Percentiles rank a stretch among this genome's conserved stretches.
phyloP scores from a whole-genome alignment of 768 basidiomycete genomes.

The Gautieria morchelliformis region DNA sequence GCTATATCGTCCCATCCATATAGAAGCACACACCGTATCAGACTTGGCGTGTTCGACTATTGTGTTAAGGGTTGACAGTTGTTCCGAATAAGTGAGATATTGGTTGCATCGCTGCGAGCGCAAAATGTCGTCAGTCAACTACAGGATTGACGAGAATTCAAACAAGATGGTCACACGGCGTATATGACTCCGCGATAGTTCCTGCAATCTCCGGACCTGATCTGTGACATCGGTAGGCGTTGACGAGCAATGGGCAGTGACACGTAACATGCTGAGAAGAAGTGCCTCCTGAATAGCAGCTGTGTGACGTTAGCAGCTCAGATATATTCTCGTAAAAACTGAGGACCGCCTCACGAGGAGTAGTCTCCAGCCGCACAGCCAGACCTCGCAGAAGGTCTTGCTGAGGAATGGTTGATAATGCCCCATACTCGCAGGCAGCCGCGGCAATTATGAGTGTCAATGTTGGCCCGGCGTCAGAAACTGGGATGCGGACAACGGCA shows the following conservation, averaged over 20 bases:
- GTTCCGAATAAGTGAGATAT: constrained; percentile 41
- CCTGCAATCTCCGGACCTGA: constrained; percentile 33
- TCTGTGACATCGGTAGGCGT: constrained; percentile 37
- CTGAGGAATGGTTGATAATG: constrained; percentile 41
- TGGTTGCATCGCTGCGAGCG: constrained; percentile 55
- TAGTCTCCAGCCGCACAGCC: constrained; percentile 28
- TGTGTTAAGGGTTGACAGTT: constrained; percentile 35
- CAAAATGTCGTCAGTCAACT: neutral
- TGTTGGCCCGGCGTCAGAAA: constrained; percentile 38
- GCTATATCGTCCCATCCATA: neutral
- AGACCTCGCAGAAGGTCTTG: constrained; percentile 38
- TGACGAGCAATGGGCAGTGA: constrained; percentile 49
- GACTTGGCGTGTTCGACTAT: constrained; percentile 42
- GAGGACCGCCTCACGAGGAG: constrained; percentile 31
- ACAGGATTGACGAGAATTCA: neutral
- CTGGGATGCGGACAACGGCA: neutral
- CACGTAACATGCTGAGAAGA: constrained; percentile 60
- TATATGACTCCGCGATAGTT: constrained; percentile 44
- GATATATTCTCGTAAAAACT: no score
- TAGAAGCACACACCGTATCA: constrained; percentile 39
- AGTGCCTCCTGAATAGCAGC: constrained; percentile 67
- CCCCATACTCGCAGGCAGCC: constrained; percentile 52
- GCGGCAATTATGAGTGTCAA: constrained; percentile 61
- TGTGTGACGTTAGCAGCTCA: constrained; percentile 17
- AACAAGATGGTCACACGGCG: constrained; percentile 32